Conservation (phyloP, 1,139 yeast genomes). For the Pichia norvegensis region DNA sequence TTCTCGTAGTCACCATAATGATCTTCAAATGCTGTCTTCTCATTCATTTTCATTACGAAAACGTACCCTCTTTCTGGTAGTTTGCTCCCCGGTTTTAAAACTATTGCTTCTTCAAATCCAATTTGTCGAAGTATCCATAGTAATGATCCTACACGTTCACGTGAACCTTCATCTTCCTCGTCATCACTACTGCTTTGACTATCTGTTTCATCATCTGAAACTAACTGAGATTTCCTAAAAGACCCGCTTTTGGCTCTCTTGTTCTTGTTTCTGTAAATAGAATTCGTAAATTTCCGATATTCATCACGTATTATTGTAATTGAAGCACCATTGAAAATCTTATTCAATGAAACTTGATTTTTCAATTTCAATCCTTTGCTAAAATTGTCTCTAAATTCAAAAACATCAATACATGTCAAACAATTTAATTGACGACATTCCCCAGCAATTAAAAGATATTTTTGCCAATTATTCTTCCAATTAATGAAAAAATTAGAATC, state of each 20-base stretch:
- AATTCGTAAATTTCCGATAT: background rate
- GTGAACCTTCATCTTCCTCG: background rate
- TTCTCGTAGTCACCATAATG: background rate
- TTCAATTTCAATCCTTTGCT: slow-evolving; percentile 20
- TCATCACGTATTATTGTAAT: slow-evolving; percentile 27
- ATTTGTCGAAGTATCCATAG: background rate
- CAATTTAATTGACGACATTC: slow-evolving; percentile 32
- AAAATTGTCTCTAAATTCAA: slow-evolving; percentile 27
- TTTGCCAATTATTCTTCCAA: slow-evolving; percentile 35
- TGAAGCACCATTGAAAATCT: slow-evolving; percentile 29
- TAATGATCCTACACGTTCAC: background rate
- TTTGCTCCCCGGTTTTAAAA: background rate
- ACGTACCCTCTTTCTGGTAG: background rate
- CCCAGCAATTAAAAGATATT: slow-evolving; percentile 70
- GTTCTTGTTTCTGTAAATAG: background rate
- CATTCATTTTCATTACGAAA: background rate
- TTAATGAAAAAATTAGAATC: slow-evolving; percentile 21
- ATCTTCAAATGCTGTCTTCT: background rate
- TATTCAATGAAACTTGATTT: slow-evolving; percentile 37
- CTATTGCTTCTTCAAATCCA: background rate
- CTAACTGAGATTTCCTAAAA: background rate
- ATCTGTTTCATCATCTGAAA: background rate
- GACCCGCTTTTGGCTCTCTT: background rate
- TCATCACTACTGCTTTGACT: background rate
- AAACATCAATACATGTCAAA: slow-evolving; percentile 38